phyloP scores from a whole-genome alignment of 1,284 basidiomycete species.

The Afroboletus lepidellus region DNA sequence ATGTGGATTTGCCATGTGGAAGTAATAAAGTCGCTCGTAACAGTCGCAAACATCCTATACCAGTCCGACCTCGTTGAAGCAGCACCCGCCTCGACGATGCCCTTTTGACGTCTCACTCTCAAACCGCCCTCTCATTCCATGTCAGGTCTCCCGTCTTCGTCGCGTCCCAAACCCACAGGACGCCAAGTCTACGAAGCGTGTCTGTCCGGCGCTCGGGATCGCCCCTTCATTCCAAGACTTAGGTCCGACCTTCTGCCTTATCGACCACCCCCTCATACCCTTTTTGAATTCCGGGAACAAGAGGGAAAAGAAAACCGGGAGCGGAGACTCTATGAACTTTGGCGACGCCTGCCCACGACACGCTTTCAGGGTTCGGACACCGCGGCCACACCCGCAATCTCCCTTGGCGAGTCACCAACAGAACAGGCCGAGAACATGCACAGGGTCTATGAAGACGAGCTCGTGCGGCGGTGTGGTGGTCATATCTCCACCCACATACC shows the following conservation, averaged over 20 bases:
- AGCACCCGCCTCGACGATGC: constrained; percentile 24
- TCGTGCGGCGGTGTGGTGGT: constrained; percentile 61
- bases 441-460: constrained; percentile 75
- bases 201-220: constrained; percentile 51
- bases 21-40: constrained; percentile 24
- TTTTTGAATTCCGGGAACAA: constrained; percentile 60
- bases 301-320: constrained; percentile 65
- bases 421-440: constrained; percentile 70
- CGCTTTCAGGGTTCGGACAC: constrained; percentile 29
- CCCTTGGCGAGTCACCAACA: constrained; percentile 44
- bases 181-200: constrained; percentile 53
- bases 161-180: constrained; percentile 29
- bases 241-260: constrained; percentile 49
- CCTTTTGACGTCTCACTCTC: constrained; percentile 24
- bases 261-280: constrained; percentile 44
- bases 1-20: constrained; percentile 23
- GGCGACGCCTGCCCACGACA: constrained; percentile 52
- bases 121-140: constrained; percentile 25
- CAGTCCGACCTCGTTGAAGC: constrained; percentile 19
- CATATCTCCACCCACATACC: constrained; percentile 53
- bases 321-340: constrained; percentile 55
- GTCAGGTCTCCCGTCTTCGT: constrained; percentile 23
- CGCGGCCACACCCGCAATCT: constrained; percentile 24
- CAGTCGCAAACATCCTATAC: constrained; percentile 32
- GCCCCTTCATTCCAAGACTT: constrained; percentile 56